phyloP scores from a whole-genome alignment of 306 rosid genomes.

The Ochetophila trinervis region DNA sequence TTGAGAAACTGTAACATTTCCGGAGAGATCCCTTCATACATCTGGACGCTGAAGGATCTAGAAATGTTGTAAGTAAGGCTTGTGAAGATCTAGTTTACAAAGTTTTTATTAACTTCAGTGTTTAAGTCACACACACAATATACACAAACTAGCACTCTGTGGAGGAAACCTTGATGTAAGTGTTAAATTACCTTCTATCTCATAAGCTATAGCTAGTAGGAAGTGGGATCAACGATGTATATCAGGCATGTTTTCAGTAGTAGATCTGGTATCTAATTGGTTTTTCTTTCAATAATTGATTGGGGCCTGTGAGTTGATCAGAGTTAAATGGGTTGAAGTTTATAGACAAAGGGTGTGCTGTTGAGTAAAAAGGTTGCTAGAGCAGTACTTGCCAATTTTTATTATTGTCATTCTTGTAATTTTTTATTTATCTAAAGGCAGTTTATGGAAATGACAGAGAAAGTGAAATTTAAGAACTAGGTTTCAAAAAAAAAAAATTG shows the following conservation, averaged over 20 bases:
- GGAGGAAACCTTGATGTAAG: not conserved
- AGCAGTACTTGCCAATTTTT: not conserved
- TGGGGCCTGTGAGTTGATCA: no score
- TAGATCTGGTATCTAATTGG: not conserved
- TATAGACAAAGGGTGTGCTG: not conserved
- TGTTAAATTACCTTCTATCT: no score
- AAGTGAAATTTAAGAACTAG: not conserved
- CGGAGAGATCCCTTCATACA: conserved; percentile 66
- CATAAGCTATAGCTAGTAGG: no score
- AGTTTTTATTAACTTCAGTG: not conserved
- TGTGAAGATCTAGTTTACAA: conserved; percentile 8
- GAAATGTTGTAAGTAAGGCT: conserved; percentile 57
- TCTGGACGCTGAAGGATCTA: conserved; percentile 51
- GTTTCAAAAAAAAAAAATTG: not conserved
- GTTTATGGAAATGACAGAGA: not conserved
- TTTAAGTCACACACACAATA: not conserved
- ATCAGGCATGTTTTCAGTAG: no score
- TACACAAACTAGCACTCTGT: not conserved
- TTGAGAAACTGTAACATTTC: conserved; percentile 77
- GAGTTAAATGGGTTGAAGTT: no score
- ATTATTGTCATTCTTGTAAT: not conserved
- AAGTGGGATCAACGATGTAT: no score
- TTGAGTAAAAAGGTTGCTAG: not conserved
- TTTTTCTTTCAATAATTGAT: no score
- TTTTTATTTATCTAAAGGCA: not conserved